Evolutionary conservation across 2,329 filamentous ascomycete species (phyloP).

Genomic region (Monosporascus sp.): DNA sequence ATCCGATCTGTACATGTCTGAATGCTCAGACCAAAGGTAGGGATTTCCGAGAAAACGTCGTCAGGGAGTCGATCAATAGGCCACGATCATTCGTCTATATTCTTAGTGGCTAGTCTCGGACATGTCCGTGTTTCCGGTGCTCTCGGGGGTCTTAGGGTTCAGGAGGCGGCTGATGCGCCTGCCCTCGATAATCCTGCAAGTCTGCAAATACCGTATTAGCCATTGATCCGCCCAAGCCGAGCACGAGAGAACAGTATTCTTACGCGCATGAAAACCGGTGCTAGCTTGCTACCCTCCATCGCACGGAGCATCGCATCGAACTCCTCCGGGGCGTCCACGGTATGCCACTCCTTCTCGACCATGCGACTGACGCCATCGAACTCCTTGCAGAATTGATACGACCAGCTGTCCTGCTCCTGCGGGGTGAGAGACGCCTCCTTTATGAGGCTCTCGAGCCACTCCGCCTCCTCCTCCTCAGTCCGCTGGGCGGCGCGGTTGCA

Average conservation of each 20-base stretch:
- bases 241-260: neutral
- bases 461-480: no score
- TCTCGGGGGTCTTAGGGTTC: neutral
- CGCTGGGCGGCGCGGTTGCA: no score
- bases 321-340: slow-evolving; percentile 3
- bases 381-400: slow-evolving; percentile 4
- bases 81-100: no score
- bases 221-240: neutral
- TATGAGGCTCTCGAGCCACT: no score
- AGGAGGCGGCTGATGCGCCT: no score
- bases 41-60: no score
- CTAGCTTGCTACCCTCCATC: neutral
- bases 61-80: no score
- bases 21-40: no score
- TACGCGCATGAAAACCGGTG: slow-evolving; percentile 6
- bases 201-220: slow-evolving; percentile 4
- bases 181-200: slow-evolving; percentile 1
- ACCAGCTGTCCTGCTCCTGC: slow-evolving; percentile 3
- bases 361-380: neutral
- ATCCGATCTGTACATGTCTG: no score
- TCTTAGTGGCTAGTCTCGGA: neutral
- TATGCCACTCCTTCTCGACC: slow-evolving; percentile 1
- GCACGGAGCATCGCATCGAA: slow-evolving; percentile 6
- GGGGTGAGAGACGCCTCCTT: neutral
- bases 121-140: neutral